Base-by-base conservation (phyloP, 495 filamentous ascomycete species). In the Penicillium roqueforti region DNA sequence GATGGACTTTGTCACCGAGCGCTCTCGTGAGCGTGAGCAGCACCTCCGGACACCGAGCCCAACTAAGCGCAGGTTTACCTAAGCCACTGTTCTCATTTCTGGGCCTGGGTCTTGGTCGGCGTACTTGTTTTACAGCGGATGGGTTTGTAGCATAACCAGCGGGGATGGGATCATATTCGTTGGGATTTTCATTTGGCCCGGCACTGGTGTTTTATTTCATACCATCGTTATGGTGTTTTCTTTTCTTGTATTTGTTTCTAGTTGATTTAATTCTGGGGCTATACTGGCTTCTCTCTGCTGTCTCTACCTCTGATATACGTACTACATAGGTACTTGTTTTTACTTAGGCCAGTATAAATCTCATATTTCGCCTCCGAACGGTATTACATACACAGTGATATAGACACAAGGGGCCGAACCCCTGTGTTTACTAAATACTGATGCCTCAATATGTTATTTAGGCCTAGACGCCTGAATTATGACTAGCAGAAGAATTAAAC, bases 21-120 rank as follows among this genome's bases (percentile, higher is more conserved):
- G 72, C 28, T 67, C 57, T 43, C 71, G 69, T 19, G 70, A 72
- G 25, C 70, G 72, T 5, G 63, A 71, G 25, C 56, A 53, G 2
- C 68, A 70, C 34, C 57, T 70, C 37, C 70, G 68, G 20, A 72
- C 67, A 8, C 72, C 74, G 19, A 77, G 74, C 51, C 72, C 74
- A 1, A 55, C 60, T 14, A 76, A 77, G 51, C 62, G 71, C 42
- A 66, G 59, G 26, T 65, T 73, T 39, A 38, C 59, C 22, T 67
- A 57, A 53, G 26, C 14, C 31, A 44, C 29, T 36, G 16, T 39
- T 41, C 6, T 9, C 18, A 28, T 14, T 36, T 36, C n/a, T 54
- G 19, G 53, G 31, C 49, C 32, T 18, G 20, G 29, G 29, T 43
- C 19, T 31, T 43, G 50, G 25, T 36, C 29, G 64, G 62, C 61